Conservation (phyloP, 805 yeast species). For the Teunomyces lycoperdinae region DNA sequence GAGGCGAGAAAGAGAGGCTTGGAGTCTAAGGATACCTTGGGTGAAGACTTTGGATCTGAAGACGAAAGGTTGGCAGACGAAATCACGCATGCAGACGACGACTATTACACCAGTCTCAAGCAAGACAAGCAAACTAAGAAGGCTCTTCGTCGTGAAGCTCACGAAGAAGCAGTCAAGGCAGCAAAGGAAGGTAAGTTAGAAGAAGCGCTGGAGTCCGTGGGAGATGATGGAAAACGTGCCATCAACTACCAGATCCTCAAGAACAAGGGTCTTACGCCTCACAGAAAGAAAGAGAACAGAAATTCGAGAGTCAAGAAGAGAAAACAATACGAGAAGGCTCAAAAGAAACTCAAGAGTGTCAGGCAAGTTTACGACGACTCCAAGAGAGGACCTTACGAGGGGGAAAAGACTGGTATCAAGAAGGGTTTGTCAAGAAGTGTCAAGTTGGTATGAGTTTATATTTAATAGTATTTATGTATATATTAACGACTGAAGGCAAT, state of each 20-base stretch:
- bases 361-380: slow-evolving; percentile 83
- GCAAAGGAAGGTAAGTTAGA: slow-evolving; percentile 81
- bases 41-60: slow-evolving; percentile 45
- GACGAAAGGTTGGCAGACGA: slow-evolving; percentile 44
- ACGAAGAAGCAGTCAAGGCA: slow-evolving; percentile 68
- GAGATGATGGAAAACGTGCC: slow-evolving; percentile 88
- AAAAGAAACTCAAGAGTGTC: slow-evolving; percentile 87
- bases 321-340: slow-evolving; percentile 90
- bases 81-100: slow-evolving; percentile 47
- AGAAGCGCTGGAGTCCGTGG: slow-evolving; percentile 64
- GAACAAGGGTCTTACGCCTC: slow-evolving; percentile 94
- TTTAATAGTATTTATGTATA: not conserved
- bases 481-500: slow-evolving; percentile 75
- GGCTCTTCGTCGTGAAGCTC: slow-evolving; percentile 58
- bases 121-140: slow-evolving; percentile 47
- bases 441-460: slow-evolving; percentile 45
- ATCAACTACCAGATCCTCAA: slow-evolving; percentile 91
- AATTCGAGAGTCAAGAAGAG: slow-evolving; percentile 98
- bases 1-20: slow-evolving; percentile 85
- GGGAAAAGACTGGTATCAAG: slow-evolving; percentile 97
- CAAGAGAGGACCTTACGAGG: slow-evolving; percentile 72
- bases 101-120: slow-evolving; percentile 58
- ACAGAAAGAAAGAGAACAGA: slow-evolving; percentile 88
- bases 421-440: slow-evolving; percentile 88
- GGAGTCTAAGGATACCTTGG: slow-evolving; percentile 54